Evolutionary conservation across 495 filamentous ascomycete genomes (phyloP).

Genomic region (Pseudoneurospora amorphoporcata): DNA sequence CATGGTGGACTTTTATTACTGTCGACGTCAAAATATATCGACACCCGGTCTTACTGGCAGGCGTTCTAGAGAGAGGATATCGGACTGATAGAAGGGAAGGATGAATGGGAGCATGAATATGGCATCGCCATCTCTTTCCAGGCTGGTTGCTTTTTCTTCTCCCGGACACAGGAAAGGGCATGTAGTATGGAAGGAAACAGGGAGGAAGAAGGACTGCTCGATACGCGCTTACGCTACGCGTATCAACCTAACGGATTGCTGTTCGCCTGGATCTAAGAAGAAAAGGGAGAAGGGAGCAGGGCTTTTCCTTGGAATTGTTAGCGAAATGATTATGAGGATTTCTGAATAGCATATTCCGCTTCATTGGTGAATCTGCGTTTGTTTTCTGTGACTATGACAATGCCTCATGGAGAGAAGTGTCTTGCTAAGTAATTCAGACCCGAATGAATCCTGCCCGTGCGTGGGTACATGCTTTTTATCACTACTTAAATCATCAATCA

Average conservation of each 20-base stretch:
- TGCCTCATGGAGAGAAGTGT: background rate
- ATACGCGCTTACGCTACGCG: background rate
- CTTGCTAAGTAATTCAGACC: no score
- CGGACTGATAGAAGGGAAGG: background rate
- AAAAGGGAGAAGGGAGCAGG: background rate
- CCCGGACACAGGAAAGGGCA: background rate
- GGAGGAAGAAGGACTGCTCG: background rate
- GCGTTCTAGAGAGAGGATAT: background rate
- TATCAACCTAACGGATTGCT: background rate
- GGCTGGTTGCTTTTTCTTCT: background rate
- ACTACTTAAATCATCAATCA: no score
- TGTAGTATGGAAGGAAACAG: background rate
- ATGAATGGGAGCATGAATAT: background rate
- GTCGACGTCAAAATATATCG: background rate
- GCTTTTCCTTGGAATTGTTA: background rate
- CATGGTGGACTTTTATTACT: background rate
- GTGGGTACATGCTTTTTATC: no score
- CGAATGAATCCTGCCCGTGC: no score
- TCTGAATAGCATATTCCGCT: background rate
- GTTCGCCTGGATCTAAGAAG: background rate
- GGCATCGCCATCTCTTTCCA: background rate
- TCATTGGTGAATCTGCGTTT: background rate
- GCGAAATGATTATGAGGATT: background rate
- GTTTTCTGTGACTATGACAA: background rate
- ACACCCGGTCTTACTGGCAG: background rate